These are phyloP conservation scores for Kurtzmaniella quercitrusa DNA, from an alignment of 1,139 yeast genomes.

Conservation along the genomic window DNA sequence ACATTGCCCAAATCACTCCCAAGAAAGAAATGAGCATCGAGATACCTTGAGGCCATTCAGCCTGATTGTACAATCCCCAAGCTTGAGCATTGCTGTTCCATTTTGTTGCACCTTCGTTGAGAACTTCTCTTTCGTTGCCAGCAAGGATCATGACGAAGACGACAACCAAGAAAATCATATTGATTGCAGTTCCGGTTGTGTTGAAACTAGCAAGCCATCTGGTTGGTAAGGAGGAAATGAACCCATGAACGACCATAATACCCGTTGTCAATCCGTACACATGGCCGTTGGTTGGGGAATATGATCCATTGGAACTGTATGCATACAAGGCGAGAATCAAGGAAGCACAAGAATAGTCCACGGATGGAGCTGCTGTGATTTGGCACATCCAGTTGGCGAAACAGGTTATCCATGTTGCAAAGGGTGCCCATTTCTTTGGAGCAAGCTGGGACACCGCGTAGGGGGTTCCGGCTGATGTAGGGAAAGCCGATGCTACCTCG, in stretches of 20 bases:
- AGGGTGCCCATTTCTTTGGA: slow-evolving; percentile 50
- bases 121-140: slow-evolving; percentile 43
- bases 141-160: slow-evolving; percentile 57
- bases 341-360: slow-evolving; percentile 56
- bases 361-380: slow-evolving; percentile 53
- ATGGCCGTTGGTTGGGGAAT: slow-evolving; percentile 47
- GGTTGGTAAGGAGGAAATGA: slow-evolving; percentile 50
- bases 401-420: slow-evolving; percentile 57
- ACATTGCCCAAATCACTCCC: slow-evolving; percentile 74
- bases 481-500: slow-evolving; percentile 45
- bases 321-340: slow-evolving; percentile 56
- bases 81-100: slow-evolving; percentile 51
- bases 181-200: slow-evolving; percentile 47
- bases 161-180: slow-evolving; percentile 48
- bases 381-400: slow-evolving; percentile 52
- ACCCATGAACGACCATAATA: slow-evolving; percentile 47
- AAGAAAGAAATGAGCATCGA: slow-evolving; percentile 58
- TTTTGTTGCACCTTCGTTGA: slow-evolving; percentile 25
- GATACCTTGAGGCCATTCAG: slow-evolving; percentile 67
- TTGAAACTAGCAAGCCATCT: slow-evolving; percentile 56
- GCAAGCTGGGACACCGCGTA: slow-evolving; percentile 50
- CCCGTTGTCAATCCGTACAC: slow-evolving; percentile 48
- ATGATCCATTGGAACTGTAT: slow-evolving; percentile 27
- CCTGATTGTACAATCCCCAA: slow-evolving; percentile 57
- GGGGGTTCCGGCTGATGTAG: slow-evolving; percentile 48